Conservation (phyloP, 345 rosid genomes). For the Acer negundo region DNA sequence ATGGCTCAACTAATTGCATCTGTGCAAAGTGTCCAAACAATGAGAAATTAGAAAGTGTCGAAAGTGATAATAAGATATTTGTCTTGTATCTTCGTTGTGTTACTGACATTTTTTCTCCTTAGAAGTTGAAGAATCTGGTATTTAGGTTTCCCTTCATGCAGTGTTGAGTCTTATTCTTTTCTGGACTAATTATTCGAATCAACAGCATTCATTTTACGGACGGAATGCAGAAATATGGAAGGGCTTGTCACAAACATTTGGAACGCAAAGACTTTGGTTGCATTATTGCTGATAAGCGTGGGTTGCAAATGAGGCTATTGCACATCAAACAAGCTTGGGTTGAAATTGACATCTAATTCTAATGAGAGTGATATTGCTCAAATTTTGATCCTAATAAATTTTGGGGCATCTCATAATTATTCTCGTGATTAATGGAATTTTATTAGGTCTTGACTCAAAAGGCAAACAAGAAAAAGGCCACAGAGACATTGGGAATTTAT, state of each 20-base stretch:
- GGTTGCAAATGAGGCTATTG: too few species aligned
- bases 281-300: too few species aligned
- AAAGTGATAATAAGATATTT: not conserved
- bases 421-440: too few species aligned
- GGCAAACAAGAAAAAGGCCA: too few species aligned
- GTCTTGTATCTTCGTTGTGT: conserved; percentile 12
- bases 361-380: too few species aligned
- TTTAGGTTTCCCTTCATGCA: not conserved
- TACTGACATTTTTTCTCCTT: not conserved
- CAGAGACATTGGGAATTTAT: too few species aligned
- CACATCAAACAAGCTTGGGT: too few species aligned
- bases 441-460: too few species aligned
- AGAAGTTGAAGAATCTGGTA: not conserved
- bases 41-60: conserved; percentile 42
- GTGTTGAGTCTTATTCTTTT: not conserved
- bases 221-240: not conserved
- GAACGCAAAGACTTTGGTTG: not conserved
- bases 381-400: too few species aligned
- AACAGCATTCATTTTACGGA: not conserved
- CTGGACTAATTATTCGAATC: not conserved
- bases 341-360: too few species aligned
- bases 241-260: not conserved
- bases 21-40: conserved; percentile 53
- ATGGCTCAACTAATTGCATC: conserved; percentile 88
- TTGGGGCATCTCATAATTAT: too few species aligned